Evolutionary conservation across 2,329 filamentous ascomycete species (phyloP), one percentile per base, ranked within the genome.

Genomic region (Pseudocercospora vitis): DNA sequence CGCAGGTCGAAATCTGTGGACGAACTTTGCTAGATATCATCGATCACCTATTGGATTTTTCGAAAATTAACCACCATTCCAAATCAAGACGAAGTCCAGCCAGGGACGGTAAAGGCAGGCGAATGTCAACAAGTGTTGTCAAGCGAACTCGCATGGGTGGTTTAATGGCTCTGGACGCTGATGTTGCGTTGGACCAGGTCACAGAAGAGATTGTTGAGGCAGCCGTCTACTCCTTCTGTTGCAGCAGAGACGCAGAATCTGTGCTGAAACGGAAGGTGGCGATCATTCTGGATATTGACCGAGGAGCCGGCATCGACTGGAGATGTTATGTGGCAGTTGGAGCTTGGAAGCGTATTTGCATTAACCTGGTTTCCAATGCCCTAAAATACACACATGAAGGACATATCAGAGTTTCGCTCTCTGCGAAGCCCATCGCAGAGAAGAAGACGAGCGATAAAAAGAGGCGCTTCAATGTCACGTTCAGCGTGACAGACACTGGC

Each of bases 401-500:
- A 0, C 72, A 68, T 31, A 74, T 80, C 50, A 58, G 65, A 6
- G 60, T 77, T 4, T 60, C 60, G 0, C 48, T 69, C 31, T 61
- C 52, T 14, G 56, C 59, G 3, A 52, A 48, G 23, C 58, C 57
- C 11, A 50, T 61, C 4, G 50, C 58, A 3, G 57, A 62, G 8
- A 62, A 58, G 48, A 48, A 50, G 11, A 12, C 37, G 2, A 47
- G 57, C 3, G 52, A 61, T 11, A 59, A 55, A 35, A 49, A 51
- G 14, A 61, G 56, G 37, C 52, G 52, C 1, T 63, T 62, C 49
- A 62, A 63, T 37, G 65, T 60, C 9, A 58, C 56, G 0, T 57
- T 66, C 19, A 57, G 55, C 7, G 79, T 89, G 0, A 73, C 74
- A 0, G 86, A 89, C 60, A 85, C 84, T 0, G 86, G 86, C 0